Conservation (phyloP, 1,284 basidiomycete genomes). For the Tylopilus microsporus region DNA sequence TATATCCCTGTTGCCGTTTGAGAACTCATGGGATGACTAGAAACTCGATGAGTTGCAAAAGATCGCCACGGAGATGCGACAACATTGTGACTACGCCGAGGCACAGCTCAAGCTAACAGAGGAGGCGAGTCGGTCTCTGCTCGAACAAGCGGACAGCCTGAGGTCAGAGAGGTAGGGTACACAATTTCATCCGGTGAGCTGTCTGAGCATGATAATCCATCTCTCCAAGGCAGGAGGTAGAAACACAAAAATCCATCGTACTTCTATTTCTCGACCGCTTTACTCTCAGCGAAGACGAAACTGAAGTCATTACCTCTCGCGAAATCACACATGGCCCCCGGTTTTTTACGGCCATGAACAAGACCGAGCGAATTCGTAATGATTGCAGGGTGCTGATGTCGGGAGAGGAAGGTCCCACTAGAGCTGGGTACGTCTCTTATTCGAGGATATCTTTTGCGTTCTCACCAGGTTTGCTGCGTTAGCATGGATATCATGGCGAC, state of each 20-base stretch:
- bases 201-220: conserved; percentile 16
- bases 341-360: conserved; percentile 86
- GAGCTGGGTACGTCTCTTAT: conserved; percentile 63
- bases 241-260: conserved; percentile 70
- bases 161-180: conserved; percentile 65
- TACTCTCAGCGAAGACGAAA: conserved; percentile 73
- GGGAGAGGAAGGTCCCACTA: conserved; percentile 77
- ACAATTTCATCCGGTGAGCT: too few species aligned
- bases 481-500: conserved; percentile 86
- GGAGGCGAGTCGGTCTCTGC: conserved; percentile 74
- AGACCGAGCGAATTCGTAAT: conserved; percentile 73
- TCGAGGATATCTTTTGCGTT: neutral
- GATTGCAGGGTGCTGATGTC: conserved; percentile 85
- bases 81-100: conserved; percentile 44
- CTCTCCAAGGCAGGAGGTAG: conserved; percentile 55
- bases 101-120: conserved; percentile 71
- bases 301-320: conserved; percentile 69
- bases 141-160: conserved; percentile 82
- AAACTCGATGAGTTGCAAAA: conserved; percentile 25
- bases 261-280: conserved; percentile 79
- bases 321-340: conserved; percentile 69
- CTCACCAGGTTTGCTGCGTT: neutral
- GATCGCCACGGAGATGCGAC: conserved; percentile 21
- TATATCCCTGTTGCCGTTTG: neutral
- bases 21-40: conserved; percentile 1